Percentiles rank a stretch among this genome's conserved stretches.
Conservation (phyloP, 192 early-diverging fungal species). For the Obelidium mucronatum region DNA sequence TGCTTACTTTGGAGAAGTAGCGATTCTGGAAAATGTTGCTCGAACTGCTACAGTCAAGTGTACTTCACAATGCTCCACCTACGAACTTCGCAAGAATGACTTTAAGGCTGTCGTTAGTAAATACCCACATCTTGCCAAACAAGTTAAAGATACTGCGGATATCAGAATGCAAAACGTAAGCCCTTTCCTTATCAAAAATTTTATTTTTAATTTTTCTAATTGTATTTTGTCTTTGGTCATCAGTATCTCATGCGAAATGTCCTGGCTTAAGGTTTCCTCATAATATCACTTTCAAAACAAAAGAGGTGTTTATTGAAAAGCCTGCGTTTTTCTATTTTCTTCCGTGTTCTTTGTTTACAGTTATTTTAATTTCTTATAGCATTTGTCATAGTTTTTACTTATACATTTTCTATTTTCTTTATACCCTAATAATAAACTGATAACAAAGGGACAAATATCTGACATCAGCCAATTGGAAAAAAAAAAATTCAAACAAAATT, state of each 20-base stretch:
- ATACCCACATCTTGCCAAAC: conserved; percentile 42
- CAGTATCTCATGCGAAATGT: conserved; percentile 54
- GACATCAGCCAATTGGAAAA: too few species aligned
- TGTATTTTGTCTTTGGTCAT: not conserved
- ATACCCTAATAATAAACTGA: not conserved
- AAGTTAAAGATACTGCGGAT: conserved; percentile 51
- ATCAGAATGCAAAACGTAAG: conserved; percentile 49
- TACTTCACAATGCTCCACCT: conserved; percentile 46
- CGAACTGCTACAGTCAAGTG: conserved; percentile 56
- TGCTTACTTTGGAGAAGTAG: conserved; percentile 66
- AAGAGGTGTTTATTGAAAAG: too few species aligned
- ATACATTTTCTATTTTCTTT: not conserved
- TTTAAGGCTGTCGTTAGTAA: conserved; percentile 44
- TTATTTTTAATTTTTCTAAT: not conserved
- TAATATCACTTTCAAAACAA: too few species aligned
- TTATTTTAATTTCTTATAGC: conserved; percentile 48
- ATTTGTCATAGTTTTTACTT: conserved; percentile 43
- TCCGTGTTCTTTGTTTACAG: too few species aligned
- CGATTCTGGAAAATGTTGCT: conserved; percentile 59
- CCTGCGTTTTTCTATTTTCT: too few species aligned
- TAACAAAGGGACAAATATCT: not conserved
- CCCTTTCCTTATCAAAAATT: not conserved
- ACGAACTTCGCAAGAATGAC: conserved; percentile 46
- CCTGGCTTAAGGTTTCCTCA: conserved; percentile 33
- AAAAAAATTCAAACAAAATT: not conserved